Base-by-base conservation (phyloP, 2,329 filamentous ascomycete species). In the Aureobasidium sp. region DNA sequence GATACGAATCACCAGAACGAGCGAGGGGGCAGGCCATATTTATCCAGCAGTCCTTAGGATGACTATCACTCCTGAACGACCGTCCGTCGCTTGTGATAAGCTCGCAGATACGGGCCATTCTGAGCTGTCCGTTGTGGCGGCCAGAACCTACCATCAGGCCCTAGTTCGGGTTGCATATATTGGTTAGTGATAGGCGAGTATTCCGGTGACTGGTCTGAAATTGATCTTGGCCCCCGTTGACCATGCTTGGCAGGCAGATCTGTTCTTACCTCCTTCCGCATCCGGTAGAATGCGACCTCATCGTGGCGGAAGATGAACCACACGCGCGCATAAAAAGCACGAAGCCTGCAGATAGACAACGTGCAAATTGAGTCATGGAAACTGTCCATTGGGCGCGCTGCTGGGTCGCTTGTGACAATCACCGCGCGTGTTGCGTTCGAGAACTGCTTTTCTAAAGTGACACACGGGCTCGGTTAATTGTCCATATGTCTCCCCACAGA, bases 261-360 rank as follows among this genome's bases (percentile, higher is more conserved):
- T 27, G 15, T n/a, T 37, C 41, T 59, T 59, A 36, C 6, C 55
- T 59, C 55, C 55, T 59, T 59, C 55, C 55, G 6, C 21, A 34
- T 59, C 3, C 6, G 34, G 55, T 48, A 48, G 44, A 59, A 59
- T 59, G 44, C 55, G 39, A 59, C 55, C 55, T 59, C 55, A 59
- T 41, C 32, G 25, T 49, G 44, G 55, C 55, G 44, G 55, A 49
- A 32, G 4, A 39, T 59, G 5, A 5, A 41, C 54, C 44, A 59
- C 36, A 27, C 42, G 55, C 55, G 55, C 55, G 55, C 55, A 59
- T 59, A 59, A 59, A 59, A 59, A 59, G 55, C 55, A 59, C 16
- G 25, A 25, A 49, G 44, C 32, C 34, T 29, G 54, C 25, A 39
- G 55, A 49, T 49, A 41, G 41, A 37, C 41, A 37, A 45, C 54